phyloP scores from a whole-genome alignment of 2,329 filamentous ascomycete genomes.

The Knoxdaviesia capensis region DNA sequence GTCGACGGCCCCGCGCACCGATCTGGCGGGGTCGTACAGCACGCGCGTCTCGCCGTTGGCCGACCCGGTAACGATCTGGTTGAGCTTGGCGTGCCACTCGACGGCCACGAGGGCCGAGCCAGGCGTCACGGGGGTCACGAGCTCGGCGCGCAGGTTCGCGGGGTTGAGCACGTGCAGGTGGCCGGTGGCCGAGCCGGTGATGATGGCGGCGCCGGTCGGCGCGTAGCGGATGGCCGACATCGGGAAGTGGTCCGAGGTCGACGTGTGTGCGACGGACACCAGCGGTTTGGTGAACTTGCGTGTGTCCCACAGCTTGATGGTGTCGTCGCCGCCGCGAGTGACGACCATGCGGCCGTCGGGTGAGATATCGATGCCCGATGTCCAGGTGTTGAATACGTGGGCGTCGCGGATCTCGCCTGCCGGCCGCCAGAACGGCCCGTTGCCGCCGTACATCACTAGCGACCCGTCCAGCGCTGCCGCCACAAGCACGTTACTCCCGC shows the following conservation, averaged over 20 bases:
- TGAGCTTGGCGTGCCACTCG: conserved; percentile 83
- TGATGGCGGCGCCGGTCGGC: conserved; percentile 61
- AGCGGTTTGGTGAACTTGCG: conserved; percentile 87
- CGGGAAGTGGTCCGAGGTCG: conserved; percentile 66
- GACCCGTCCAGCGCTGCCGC: conserved; percentile 75
- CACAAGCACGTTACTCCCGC: conserved; percentile 61
- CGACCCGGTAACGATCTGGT: conserved; percentile 88
- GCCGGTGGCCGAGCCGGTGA: conserved; percentile 73
- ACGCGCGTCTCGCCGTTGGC: conserved; percentile 79
- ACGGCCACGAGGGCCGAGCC: conserved; percentile 67
- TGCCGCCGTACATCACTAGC: conserved; percentile 77
- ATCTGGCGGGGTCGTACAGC: conserved; percentile 76
- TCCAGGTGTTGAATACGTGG: conserved; percentile 72
- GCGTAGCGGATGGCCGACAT: conserved; percentile 82
- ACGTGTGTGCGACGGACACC: conserved; percentile 56
- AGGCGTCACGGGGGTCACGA: conserved; percentile 75
- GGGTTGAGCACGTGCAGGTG: conserved; percentile 87
- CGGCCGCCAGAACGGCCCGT: conserved; percentile 69
- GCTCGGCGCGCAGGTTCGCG: conserved; percentile 68
- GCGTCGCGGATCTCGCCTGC: conserved; percentile 68
- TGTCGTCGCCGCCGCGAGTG: conserved; percentile 74
- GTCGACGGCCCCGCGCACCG: conserved; percentile 60
- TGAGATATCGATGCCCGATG: conserved; percentile 78
- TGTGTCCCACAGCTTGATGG: conserved; percentile 93
- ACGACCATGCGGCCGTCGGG: conserved; percentile 78